Conservation (phyloP, 352 stramenopile genomes). For the Phytophthora cryptogea region DNA sequence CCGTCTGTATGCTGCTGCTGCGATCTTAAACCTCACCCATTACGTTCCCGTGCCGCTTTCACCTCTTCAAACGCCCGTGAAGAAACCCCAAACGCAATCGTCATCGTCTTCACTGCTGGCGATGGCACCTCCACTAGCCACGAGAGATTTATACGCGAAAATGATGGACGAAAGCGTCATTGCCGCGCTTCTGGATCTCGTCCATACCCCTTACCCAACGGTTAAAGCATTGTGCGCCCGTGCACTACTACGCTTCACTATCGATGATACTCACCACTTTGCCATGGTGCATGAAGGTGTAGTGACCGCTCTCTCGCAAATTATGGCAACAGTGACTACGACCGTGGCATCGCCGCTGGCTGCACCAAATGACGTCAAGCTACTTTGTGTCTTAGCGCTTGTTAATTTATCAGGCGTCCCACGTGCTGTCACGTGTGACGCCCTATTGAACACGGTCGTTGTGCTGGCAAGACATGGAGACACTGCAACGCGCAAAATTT, state of each 20-base stretch:
- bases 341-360: constrained; percentile 24
- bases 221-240: constrained; percentile 75
- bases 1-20: constrained; percentile 67
- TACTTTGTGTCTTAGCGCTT: constrained; percentile 69
- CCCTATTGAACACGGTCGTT: constrained; percentile 58
- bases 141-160: constrained; percentile 59
- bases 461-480: constrained; percentile 42
- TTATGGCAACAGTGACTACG: constrained; percentile 54
- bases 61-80: constrained; percentile 23
- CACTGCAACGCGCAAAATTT: constrained; percentile 33
- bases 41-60: constrained; percentile 19
- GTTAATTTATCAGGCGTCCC: constrained; percentile 74
- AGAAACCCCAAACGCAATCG: constrained; percentile 22
- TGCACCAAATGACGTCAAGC: constrained; percentile 52
- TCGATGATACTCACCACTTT: constrained; percentile 78
- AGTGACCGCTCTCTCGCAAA: constrained; percentile 64
- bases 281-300: constrained; percentile 79
- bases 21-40: constrained; percentile 76
- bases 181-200: constrained; percentile 60
- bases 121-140: constrained; percentile 31
- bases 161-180: constrained; percentile 82
- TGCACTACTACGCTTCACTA: constrained; percentile 70
- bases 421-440: constrained; percentile 75
- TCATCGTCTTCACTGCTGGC: constrained; percentile 22
- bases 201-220: constrained; percentile 62